These are phyloP conservation scores for Beauveria varroae DNA, from an alignment of 2,329 filamentous ascomycete species.

Conservation along the genomic window DNA sequence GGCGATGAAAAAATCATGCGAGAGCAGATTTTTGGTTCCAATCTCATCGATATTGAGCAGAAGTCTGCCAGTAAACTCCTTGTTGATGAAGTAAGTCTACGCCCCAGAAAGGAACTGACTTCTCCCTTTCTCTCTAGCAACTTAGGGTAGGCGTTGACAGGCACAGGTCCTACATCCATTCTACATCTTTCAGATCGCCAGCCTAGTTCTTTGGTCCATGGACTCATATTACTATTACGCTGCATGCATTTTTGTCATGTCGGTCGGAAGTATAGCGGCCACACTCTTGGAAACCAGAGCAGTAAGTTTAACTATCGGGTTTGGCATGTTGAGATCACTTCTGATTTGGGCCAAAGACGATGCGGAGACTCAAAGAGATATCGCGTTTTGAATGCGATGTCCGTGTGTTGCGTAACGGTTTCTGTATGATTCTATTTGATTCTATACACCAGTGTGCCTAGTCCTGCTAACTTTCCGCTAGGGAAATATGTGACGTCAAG, in stretches of 20 bases:
- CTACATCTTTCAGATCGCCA: constrained; percentile 96
- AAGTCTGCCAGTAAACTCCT: constrained; percentile 78
- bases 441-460: not conserved
- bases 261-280: constrained; percentile 80
- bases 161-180: constrained; percentile 87
- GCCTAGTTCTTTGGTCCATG: constrained; percentile 86
- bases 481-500: constrained; percentile 78
- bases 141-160: not conserved
- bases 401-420: constrained; percentile 85
- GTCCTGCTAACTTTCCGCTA: constrained; percentile 21
- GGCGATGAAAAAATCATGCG: constrained; percentile 79
- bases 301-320: constrained; percentile 37
- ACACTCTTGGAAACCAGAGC: constrained; percentile 86
- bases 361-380: constrained; percentile 83
- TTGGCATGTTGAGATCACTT: not conserved
- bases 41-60: constrained; percentile 87
- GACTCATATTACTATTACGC: constrained; percentile 99
- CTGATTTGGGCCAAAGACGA: constrained; percentile 50
- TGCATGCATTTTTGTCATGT: constrained; percentile 89
- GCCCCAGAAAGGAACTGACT: not conserved
- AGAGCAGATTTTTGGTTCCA: constrained; percentile 80
- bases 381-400: constrained; percentile 94
- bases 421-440: constrained; percentile 54
- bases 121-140: no score
- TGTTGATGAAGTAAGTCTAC: constrained; percentile 64